Base-by-base conservation (phyloP, 768 basidiomycete genomes). In the Calocera cornea region DNA sequence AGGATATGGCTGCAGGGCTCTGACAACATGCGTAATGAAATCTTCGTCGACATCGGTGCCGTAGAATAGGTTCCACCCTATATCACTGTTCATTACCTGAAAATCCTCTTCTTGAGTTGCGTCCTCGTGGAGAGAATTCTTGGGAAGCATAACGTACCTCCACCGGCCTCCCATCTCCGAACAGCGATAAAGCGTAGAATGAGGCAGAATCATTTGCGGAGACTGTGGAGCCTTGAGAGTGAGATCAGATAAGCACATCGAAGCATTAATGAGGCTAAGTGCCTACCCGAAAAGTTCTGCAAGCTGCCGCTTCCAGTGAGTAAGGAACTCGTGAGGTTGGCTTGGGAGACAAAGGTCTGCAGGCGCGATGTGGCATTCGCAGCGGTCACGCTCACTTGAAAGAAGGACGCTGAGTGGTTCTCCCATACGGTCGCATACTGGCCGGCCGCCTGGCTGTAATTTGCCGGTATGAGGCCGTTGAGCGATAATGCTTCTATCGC, bases 1-100 rank as follows among this genome's bases (percentile, higher is more conserved):
- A 22, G 80, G 80, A 73, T 80, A 82, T n/a, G 80, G 77, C 65
- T 77, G 74, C 67, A 81, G 72, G 2, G 79, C 77, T 66, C 80
- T 73, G 11, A 78, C 73, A 10, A 76, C 77, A 22, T 74, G 78
- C 70, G 77, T 74, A 49, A 81, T 68, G 68, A 80, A 76, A 31
- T 65, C 68, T 22, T 73, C 69, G 22, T 77, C 75, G 0, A 80
- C 77, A 66, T 80, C 80, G 64, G 74, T 74, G 17, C 76, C 77
- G 69, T 79, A 81, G 65, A 78, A 71, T 34, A 80, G 69, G 27
- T 77, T 77, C 73, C 80, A 80, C 24, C 78, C 76, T 65, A 80
- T 72, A 72, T 81, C 80, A 29, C 80, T 80, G 68, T 81, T 74
- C 60, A 79, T 72, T 17, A 81, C 78, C 78, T 78, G 67, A 38